Percentiles rank a stretch among this genome's conserved stretches.
phyloP scores from a whole-genome alignment of 2,329 filamentous ascomycete species.

The Epichloe uncinata region DNA sequence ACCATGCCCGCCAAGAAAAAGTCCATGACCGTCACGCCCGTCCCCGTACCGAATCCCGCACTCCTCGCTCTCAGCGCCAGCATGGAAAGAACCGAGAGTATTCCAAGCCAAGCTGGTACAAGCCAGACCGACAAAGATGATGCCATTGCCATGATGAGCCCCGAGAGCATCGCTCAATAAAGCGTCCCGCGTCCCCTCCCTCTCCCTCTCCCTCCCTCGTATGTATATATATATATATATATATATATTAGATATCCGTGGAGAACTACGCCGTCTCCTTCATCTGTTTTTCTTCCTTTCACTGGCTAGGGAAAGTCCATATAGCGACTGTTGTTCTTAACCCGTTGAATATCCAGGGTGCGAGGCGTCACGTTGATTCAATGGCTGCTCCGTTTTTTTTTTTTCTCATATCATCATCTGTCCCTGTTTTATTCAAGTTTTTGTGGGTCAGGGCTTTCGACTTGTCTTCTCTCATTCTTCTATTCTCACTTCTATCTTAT shows the following conservation, averaged over 20 bases:
- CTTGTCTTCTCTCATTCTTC: neutral
- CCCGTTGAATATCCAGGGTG: no score
- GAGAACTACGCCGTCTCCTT: neutral
- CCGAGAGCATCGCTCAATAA: conserved; percentile 54
- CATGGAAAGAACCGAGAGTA: conserved; percentile 48
- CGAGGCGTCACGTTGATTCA: no score
- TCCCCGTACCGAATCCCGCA: conserved; percentile 25
- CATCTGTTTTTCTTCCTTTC: neutral
- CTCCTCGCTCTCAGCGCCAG: conserved; percentile 26
- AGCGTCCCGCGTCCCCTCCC: no score
- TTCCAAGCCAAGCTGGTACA: conserved; percentile 41
- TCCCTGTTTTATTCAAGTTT: neutral
- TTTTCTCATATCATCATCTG: neutral
- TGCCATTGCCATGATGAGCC: conserved; percentile 68
- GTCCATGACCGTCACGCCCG: conserved; percentile 22
- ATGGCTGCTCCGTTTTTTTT: neutral
- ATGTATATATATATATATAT: neutral
- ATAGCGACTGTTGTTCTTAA: no score
- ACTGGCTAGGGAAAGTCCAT: neutral
- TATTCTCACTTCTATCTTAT: neutral
- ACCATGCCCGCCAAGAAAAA: conserved; percentile 42
- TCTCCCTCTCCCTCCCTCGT: neutral
- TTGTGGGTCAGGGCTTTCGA: neutral
- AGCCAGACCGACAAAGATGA: conserved; percentile 57
- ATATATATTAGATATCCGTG: neutral